A percentile compares a stretch with the other conserved stretches of the same genome.
Conservation (phyloP, 164 flowering plant genomes). For the Magnolia kwangsiensis region DNA sequence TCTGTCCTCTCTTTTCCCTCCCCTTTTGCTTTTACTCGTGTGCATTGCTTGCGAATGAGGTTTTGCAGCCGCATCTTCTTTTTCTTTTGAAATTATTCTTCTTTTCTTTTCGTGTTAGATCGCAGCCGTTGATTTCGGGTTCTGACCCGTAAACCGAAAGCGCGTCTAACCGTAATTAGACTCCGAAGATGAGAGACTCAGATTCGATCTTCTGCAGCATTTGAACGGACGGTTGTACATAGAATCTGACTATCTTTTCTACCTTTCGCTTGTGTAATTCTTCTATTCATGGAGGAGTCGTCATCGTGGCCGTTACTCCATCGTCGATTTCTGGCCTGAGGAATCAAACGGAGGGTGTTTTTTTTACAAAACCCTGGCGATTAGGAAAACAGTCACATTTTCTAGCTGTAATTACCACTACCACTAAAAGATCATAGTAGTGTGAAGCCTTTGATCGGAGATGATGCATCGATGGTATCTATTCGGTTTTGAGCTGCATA, state of each 20-base stretch:
- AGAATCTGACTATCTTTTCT: neutral
- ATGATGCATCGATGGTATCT: conserved; percentile 70
- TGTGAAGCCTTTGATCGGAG: conserved; percentile 16
- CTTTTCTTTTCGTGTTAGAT: neutral
- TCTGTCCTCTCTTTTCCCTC: neutral
- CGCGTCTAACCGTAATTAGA: too few relatives aligned
- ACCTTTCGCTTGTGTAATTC: neutral
- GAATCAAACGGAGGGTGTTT: neutral
- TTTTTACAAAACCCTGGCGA: neutral
- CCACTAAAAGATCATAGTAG: neutral
- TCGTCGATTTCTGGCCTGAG: neutral
- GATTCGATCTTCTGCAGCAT: neutral
- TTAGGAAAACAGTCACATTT: neutral
- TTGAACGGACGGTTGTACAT: neutral
- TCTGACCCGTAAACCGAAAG: neutral
- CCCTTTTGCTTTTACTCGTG: neutral
- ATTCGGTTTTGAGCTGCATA: conserved; percentile 31
- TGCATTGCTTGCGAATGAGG: neutral
- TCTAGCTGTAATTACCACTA: neutral
- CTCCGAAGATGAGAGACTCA: neutral
- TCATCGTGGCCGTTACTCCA: neutral
- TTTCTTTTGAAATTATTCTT: neutral
- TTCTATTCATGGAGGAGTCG: neutral
- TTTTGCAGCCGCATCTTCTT: neutral
- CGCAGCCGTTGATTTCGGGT: neutral